These are phyloP conservation scores for Mortierella sp. DNA, from an alignment of 371 early-diverging fungal species.

Conservation along the genomic window DNA sequence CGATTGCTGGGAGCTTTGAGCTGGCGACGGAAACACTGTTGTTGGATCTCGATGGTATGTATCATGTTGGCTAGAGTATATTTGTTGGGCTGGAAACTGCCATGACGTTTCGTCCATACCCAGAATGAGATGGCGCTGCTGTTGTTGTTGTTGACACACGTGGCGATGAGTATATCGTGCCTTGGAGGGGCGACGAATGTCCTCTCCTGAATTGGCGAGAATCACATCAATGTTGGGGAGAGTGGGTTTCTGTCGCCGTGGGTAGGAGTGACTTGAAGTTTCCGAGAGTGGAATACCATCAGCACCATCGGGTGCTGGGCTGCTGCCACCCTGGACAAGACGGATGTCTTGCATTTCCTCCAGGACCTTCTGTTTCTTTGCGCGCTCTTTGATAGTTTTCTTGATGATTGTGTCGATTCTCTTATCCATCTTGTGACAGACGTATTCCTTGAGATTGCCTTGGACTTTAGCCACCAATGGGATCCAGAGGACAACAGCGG, in stretches of 20 bases:
- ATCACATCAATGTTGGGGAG: slow-evolving; percentile 28
- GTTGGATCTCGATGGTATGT: too few relatives aligned
- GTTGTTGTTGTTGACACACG: neutral
- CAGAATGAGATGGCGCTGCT: too few relatives aligned
- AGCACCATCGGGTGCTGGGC: neutral
- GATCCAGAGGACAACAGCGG: slow-evolving; percentile 65
- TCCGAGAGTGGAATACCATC: neutral
- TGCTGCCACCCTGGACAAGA: neutral
- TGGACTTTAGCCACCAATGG: slow-evolving; percentile 63
- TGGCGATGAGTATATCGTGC: neutral
- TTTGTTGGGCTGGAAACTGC: too few relatives aligned
- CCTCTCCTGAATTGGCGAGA: slow-evolving; percentile 19
- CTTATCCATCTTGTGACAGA: slow-evolving; percentile 72
- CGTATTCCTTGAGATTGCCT: slow-evolving; percentile 73
- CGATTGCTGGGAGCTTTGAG: too few relatives aligned
- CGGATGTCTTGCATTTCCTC: slow-evolving; percentile 9
- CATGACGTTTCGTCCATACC: too few relatives aligned
- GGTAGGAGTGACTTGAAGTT: neutral
- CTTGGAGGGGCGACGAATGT: slow-evolving; percentile 8
- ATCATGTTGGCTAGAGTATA: too few relatives aligned
- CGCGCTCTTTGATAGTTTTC: slow-evolving; percentile 14
- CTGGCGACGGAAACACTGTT: too few relatives aligned
- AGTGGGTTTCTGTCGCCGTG: slow-evolving; percentile 21
- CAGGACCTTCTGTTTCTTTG: neutral
- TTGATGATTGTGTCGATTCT: slow-evolving; percentile 44